phyloP scores from a whole-genome alignment of 208 protist species.

The Acanthamoeba culbertsoni region DNA sequence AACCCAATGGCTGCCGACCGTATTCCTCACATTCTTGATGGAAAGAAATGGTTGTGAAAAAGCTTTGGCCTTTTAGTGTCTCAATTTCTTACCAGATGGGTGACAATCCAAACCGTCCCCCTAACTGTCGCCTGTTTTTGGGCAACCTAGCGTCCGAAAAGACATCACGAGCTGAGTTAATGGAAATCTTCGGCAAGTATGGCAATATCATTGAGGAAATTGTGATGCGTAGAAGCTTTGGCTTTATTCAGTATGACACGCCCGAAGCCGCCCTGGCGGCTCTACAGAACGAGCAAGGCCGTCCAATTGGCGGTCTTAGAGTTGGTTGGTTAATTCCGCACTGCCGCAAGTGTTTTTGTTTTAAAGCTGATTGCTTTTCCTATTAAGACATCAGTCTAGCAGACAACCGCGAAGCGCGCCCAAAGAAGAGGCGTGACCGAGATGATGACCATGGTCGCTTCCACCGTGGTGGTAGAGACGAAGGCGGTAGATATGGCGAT shows the following conservation, averaged over 20 bases:
- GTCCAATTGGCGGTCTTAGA: constrained; percentile 12
- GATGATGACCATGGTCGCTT: not conserved
- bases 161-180: constrained; percentile 15
- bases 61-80: not conserved
- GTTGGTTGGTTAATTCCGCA: not conserved
- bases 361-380: not conserved
- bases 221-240: constrained; percentile 38
- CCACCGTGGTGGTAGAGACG: not conserved
- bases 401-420: not conserved
- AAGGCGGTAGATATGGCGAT: not conserved
- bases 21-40: not conserved
- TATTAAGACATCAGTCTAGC: constrained; percentile 15
- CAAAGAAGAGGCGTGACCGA: not conserved
- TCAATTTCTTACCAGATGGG: not conserved
- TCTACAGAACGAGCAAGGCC: not conserved
- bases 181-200: constrained; percentile 47
- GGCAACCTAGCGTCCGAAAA: constrained; percentile 56
- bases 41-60: not conserved
- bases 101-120: not conserved
- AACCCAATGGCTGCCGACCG: too few species aligned
- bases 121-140: constrained; percentile 55
- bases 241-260: constrained; percentile 60
- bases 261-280: constrained; percentile 12
- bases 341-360: not conserved
- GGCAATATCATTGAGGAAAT: constrained; percentile 57